Evolutionary conservation across 805 yeast genomes (phyloP).

Genomic region (Spathaspora girioi): DNA sequence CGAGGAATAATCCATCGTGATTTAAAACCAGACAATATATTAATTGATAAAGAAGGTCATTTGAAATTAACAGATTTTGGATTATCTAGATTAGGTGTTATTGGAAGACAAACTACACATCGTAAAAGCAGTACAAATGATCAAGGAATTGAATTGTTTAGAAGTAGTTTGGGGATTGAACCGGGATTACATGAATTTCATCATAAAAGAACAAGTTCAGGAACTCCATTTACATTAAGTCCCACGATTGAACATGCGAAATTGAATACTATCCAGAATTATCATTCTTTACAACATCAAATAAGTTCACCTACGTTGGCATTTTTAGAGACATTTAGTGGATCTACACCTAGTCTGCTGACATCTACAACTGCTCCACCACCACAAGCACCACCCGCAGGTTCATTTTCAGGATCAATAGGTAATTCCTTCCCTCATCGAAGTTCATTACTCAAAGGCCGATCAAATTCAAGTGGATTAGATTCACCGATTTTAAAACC

Average conservation of each 20-base stretch:
- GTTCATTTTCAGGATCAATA: background rate
- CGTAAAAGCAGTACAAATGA: conserved; percentile 42
- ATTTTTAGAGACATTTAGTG: conserved; percentile 6
- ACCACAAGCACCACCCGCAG: background rate
- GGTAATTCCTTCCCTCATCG: background rate
- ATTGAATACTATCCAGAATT: conserved; percentile 3
- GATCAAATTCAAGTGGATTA: conserved; percentile 38
- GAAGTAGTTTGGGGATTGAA: conserved; percentile 18
- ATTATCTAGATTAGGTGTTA: conserved; percentile 80
- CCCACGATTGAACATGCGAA: conserved; percentile 33
- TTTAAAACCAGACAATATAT: conserved; percentile 87
- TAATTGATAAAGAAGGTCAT: conserved; percentile 86
- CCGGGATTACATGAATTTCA: conserved; percentile 22
- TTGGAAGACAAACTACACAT: conserved; percentile 66
- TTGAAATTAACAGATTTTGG: conserved; percentile 95
- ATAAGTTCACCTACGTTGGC: conserved; percentile 7
- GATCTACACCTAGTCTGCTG: background rate
- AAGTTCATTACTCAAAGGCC: background rate
- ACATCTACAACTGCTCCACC: background rate
- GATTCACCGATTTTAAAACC: conserved; percentile 52
- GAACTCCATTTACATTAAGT: conserved; percentile 43
- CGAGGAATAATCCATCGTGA: conserved; percentile 93
- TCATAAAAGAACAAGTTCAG: conserved; percentile 37
- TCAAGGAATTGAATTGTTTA: conserved; percentile 38
- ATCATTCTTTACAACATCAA: conserved; percentile 1